Conservation (phyloP, 257 asterid species). For the Solanum pimpinellifolium region DNA sequence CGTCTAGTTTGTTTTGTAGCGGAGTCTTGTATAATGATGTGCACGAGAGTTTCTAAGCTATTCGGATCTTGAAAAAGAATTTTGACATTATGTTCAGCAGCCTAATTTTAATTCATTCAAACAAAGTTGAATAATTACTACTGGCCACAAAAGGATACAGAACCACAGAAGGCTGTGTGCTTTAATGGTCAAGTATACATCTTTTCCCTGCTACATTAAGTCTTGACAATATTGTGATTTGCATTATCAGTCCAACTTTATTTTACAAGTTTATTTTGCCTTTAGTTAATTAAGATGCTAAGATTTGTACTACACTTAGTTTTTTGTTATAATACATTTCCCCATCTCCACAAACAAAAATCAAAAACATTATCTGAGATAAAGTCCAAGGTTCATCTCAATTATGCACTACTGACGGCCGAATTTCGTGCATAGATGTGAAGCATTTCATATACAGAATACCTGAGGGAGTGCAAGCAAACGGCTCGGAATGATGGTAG, state of each 20-base stretch:
- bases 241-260: not conserved
- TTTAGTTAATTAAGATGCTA: not conserved
- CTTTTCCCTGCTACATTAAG: not conserved
- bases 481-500: not conserved
- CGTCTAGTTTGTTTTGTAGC: not conserved
- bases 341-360: not conserved
- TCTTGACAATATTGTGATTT: not conserved
- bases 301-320: not conserved
- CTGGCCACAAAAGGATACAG: not conserved
- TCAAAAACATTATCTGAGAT: not conserved
- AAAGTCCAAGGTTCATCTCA: not conserved
- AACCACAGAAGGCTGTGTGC: not conserved
- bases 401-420: not conserved
- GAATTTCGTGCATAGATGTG: not conserved
- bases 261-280: too few species aligned
- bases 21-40: not conserved
- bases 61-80: not conserved
- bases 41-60: not conserved
- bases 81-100: not conserved
- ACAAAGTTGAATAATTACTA: not conserved
- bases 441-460: not conserved
- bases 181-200: not conserved
- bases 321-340: not conserved
- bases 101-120: not conserved
- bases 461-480: not conserved